Evolutionary conservation across 805 yeast species (phyloP), one percentile per base, ranked within the genome.

Genomic region (Maudiozyma pseudohumilis): DNA sequence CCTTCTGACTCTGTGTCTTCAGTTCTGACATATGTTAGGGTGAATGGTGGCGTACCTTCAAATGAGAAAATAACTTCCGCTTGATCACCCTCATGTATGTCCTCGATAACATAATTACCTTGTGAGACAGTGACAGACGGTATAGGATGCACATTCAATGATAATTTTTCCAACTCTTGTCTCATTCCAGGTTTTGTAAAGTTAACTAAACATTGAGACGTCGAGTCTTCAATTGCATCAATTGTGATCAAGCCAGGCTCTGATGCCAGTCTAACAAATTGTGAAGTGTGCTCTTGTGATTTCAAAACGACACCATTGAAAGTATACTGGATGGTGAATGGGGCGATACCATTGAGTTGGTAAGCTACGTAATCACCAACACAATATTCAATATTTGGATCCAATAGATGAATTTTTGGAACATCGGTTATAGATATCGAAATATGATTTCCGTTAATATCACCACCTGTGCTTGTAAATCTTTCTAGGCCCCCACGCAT

Each of bases 61-160:
- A 92, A 83, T 16, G 75, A 71, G 61, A 92, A 89, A 2, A 72
- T 72, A 34, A 92, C 76, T 54, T 87, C 95, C 1, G 94, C 88
- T 52, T 82, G 84, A 47, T 92, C 98, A 33, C 97, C 98, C 55
- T 86, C 94, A 51, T 87, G 94, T 30, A 92, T 83, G 56, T 85
- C 89, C 52, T 79, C 88, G 39, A 79, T 74, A 7, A 78, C 63
- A 13, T 74, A 64, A 40, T 75, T 79, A n/a, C 95, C 95, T 49
- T 80, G 83, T 18, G 80, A 74, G 12, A 89, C 77, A 41, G 80
- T 87, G 12, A 89, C 96, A 0, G 95, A 79, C 20, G 84, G 84
- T 26, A 74, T 64, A n/a, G 69, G 72, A 45, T 75, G 81, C 16
- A 77, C 61, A 0, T 47, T 50, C 11, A 69, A 58, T 3, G 64